phyloP scores from a whole-genome alignment of 371 early-diverging fungal species.

The Thermomucor indicae-seudaticae region DNA sequence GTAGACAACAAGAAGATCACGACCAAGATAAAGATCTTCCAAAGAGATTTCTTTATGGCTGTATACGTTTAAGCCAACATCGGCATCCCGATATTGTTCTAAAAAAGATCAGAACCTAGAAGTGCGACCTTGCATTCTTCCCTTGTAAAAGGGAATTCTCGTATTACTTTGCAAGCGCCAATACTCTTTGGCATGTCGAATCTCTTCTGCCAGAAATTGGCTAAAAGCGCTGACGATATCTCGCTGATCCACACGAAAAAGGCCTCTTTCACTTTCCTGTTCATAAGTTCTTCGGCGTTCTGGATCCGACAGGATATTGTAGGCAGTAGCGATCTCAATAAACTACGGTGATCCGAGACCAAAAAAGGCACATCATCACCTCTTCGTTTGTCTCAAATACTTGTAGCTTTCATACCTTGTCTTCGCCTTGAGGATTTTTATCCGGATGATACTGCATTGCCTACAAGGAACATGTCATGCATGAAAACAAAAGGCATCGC shows the following conservation, averaged over 20 bases:
- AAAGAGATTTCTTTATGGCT: conserved; percentile 55
- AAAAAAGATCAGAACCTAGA: not conserved
- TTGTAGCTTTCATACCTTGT: conserved; percentile 16
- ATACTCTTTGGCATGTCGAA: conserved; percentile 41
- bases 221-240: conserved; percentile 54
- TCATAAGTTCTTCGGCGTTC: conserved; percentile 82
- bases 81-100: conserved; percentile 19
- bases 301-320: conserved; percentile 89
- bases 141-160: not conserved
- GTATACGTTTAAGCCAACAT: conserved; percentile 69
- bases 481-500: too few relatives aligned
- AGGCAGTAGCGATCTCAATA: conserved; percentile 91
- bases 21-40: conserved; percentile 84
- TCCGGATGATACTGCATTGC: conserved; percentile 98
- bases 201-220: conserved; percentile 80
- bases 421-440: conserved; percentile 59
- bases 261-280: conserved; percentile 84
- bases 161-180: not conserved
- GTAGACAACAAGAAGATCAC: not conserved
- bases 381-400: conserved; percentile 5
- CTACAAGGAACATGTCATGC: too few relatives aligned
- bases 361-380: conserved; percentile 39
- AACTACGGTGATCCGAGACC: conserved; percentile 51
- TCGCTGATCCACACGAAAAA: conserved; percentile 48
- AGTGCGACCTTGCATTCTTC: not conserved